Evolutionary conservation across 2,329 filamentous ascomycete genomes (phyloP).

Genomic region (Chaetomium sp.): DNA sequence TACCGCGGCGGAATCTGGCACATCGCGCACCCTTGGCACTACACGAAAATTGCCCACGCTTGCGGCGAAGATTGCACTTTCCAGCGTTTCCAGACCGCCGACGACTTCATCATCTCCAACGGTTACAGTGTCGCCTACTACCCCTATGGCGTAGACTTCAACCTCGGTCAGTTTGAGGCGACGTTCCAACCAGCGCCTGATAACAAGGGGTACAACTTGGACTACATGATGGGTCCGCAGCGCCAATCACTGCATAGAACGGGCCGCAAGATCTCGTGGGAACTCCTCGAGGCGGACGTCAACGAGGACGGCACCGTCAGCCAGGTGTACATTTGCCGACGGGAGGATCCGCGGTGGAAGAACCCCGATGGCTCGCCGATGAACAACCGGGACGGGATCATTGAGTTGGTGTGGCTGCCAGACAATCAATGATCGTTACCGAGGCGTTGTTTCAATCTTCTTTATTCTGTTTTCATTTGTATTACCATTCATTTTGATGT

Average conservation of each 20-base stretch:
- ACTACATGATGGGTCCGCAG: slow-evolving; percentile 29
- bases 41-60: slow-evolving; percentile 50
- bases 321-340: slow-evolving; percentile 48
- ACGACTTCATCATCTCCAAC: slow-evolving; percentile 50
- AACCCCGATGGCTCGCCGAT: slow-evolving; percentile 40
- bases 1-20: slow-evolving; percentile 57
- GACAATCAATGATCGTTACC: not conserved
- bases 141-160: slow-evolving; percentile 40
- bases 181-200: slow-evolving; percentile 28
- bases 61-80: slow-evolving; percentile 57
- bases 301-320: slow-evolving; percentile 41
- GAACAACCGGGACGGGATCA: slow-evolving; percentile 47
- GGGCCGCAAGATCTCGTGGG: slow-evolving; percentile 33
- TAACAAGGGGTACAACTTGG: slow-evolving; percentile 30
- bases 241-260: slow-evolving; percentile 25
- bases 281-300: slow-evolving; percentile 44
- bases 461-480: not conserved
- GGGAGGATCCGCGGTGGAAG: slow-evolving; percentile 48
- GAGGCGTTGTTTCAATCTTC: not conserved
- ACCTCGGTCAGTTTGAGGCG: slow-evolving; percentile 28
- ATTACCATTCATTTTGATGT: not conserved
- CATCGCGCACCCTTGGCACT: slow-evolving; percentile 46
- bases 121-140: slow-evolving; percentile 56
- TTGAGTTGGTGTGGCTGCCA: slow-evolving; percentile 53
- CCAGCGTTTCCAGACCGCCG: slow-evolving; percentile 49